Evolutionary conservation across 2,329 filamentous ascomycete genomes (phyloP), one percentile per base, ranked within the genome.

Genomic region (Blastomyces silverae): DNA sequence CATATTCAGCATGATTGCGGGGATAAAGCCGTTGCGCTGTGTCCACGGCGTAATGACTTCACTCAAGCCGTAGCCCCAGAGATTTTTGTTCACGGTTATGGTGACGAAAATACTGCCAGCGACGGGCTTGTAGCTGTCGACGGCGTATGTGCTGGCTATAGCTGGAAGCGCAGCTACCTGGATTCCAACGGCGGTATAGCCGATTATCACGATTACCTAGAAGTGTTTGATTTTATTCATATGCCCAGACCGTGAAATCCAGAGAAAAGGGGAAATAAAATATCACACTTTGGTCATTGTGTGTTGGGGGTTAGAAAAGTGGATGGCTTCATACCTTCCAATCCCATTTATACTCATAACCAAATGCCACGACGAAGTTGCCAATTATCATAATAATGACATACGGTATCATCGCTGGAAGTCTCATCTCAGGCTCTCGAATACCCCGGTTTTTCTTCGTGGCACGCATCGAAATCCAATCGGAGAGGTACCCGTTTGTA

Each of bases 51-150:
- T 84, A 65, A 84, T 81, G 67, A 84, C 84, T 64, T 84, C 82
- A 61, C 76, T 76, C 68, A 87, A 83, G 0, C 84, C 84, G 71
- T 86, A 87, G 0, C 85, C 85, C 83, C 84, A 86, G 0, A 87
- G 64, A 64, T 87, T 87, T 76, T 87, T 87, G 70, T 86, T 85
- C 57, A 87, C 84, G 62, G 85, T 87, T 67, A 86, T 82, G 8
- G 81, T 78, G 0, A 87, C 84, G 71, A 87, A 85, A 59, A 87
- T 75, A 2, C 79, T 81, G 2, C 85, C 85, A 0, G 85, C 80
- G 2, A 87, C 82, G 0, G 85, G 84, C 74, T 87, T 88, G 73
- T 88, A 88, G 64, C 80, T 83, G 71, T 88, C 86, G 20, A 88
- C 81, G 0, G 84, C 83, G 69, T 87, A 87, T 78, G 75, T 77